These are phyloP conservation scores for Colletotrichum sp. DNA, from an alignment of 2,329 filamentous ascomycete genomes.

Conservation along the genomic window DNA sequence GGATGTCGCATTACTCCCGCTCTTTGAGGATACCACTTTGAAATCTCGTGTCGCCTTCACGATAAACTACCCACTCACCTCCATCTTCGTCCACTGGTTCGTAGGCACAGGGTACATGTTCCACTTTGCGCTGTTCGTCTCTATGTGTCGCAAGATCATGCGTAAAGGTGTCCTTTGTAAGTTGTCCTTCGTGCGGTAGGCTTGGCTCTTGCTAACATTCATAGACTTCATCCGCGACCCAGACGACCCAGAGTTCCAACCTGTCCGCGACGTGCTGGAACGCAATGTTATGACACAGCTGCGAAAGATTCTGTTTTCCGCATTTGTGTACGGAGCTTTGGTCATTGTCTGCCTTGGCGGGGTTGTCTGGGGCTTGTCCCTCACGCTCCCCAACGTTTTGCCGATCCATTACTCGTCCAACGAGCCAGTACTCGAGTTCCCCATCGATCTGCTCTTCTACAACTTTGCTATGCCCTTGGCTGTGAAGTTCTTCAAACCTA, in stretches of 20 bases:
- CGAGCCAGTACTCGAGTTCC: conserved; percentile 92
- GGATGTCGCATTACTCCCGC: conserved; percentile 84
- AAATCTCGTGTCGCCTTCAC: conserved; percentile 81
- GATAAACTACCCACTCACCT: conserved; percentile 80
- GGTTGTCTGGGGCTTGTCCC: conserved; percentile 89
- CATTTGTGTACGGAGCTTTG: conserved; percentile 90
- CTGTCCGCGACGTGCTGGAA: conserved; percentile 94
- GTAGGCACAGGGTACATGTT: conserved; percentile 99
- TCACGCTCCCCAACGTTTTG: conserved; percentile 72
- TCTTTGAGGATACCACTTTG: conserved; percentile 84
- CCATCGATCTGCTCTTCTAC: conserved; percentile 92
- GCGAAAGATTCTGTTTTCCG: conserved; percentile 94
- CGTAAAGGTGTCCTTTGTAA: conserved; percentile 89
- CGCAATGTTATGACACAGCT: conserved; percentile 91
- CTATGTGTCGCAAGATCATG: conserved; percentile 99
- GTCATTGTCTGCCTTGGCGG: conserved; percentile 93
- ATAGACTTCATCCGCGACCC: conserved; percentile 95
- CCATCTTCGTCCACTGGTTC: conserved; percentile 98
- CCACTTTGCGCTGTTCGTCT: conserved; percentile 97
- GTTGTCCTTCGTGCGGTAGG: conserved; percentile 33
- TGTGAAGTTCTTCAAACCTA: conserved; percentile 83
- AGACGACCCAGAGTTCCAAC: conserved; percentile 97
- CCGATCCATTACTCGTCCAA: conserved; percentile 94
- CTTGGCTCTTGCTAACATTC: conserved; percentile 27
- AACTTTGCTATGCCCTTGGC: conserved; percentile 94